Percentiles rank a stretch among this genome's conserved stretches.
These are phyloP conservation scores for Pichia sp. DNA, from an alignment of 1,139 yeast genomes.

Conservation along the genomic window DNA sequence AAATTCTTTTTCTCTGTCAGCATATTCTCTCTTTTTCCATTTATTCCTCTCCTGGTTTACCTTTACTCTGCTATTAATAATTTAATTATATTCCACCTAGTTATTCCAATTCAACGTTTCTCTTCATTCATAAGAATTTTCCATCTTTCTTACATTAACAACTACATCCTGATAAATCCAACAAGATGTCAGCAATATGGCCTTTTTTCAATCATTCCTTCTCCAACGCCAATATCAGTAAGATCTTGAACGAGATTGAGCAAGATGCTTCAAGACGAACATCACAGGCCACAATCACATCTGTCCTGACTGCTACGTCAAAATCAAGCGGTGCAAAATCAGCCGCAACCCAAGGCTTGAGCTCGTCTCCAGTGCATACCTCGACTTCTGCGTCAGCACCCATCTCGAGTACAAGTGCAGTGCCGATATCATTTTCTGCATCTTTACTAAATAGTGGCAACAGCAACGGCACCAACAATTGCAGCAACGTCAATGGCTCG, in stretches of 20 bases:
- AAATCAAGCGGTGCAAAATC: neutral
- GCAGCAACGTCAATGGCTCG: constrained; percentile 3
- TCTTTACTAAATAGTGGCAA: neutral
- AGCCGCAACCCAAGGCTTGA: neutral
- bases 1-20: neutral
- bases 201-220: constrained; percentile 34
- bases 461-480: neutral
- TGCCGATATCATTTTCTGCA: neutral
- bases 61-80: neutral
- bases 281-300: neutral
- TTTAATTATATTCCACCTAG: neutral
- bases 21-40: neutral
- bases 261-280: constrained; percentile 12
- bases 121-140: neutral
- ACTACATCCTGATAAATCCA: neutral
- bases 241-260: constrained; percentile 33
- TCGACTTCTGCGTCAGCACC: neutral
- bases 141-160: neutral
- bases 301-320: neutral
- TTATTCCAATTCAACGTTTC: neutral
- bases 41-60: neutral
- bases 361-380: neutral
- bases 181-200: constrained; percentile 34
- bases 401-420: neutral
- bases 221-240: constrained; percentile 33